Base-by-base conservation (phyloP, 495 filamentous ascomycete species). In the Aspergillus biplanus region DNA sequence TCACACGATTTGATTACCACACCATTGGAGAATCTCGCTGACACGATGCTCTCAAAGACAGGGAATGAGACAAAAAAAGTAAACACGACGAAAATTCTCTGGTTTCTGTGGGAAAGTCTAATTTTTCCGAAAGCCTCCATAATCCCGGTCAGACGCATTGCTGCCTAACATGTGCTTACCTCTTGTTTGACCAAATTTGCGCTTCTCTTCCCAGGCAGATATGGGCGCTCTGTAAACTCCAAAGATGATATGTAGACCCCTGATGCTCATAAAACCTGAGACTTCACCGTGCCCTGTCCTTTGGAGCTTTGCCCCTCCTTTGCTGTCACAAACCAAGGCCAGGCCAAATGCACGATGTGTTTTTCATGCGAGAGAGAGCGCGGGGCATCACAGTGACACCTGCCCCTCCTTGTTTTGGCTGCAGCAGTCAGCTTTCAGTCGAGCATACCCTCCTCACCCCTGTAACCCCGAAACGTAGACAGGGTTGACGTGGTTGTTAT, bases 81-180 rank as follows among this genome's bases (percentile, higher is more conserved):
- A 58, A 61, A 33, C 9, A 59, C 16, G 48, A 65, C 35, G 53
- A 59, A 6, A 21, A 54, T 58, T 33, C n/a, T 53, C 48, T 58
- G 54, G 49, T 46, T 27, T 53, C 48, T 47, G 32, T 21, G 52
- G 34, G 53, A 50, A 50, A 58, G 47, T 54, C 54, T 39, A 58
- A 63, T 35, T 16, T 60, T 53, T 35, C 62, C 67, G 42, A 62
- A 62, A 52, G 39, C 35, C 56, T 53, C 48, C 54, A 47, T 52
- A 56, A 56, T 64, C 35, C 55, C 18, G 44, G 57, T 59, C 42
- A 44, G 13, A 70, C 73, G 77, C 75, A 76, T 76, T 78, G 77
- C 75, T 81, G 72, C 79, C 79, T 76, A 80, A 81, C 73, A 62
- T 72, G 71, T 65, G 69, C 65, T 58, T 48, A 39, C n/a, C n/a